A percentile compares a stretch with the other conserved stretches of the same genome.
phyloP scores from a whole-genome alignment of 148 eudicot genomes.

The Drosera capensis region DNA sequence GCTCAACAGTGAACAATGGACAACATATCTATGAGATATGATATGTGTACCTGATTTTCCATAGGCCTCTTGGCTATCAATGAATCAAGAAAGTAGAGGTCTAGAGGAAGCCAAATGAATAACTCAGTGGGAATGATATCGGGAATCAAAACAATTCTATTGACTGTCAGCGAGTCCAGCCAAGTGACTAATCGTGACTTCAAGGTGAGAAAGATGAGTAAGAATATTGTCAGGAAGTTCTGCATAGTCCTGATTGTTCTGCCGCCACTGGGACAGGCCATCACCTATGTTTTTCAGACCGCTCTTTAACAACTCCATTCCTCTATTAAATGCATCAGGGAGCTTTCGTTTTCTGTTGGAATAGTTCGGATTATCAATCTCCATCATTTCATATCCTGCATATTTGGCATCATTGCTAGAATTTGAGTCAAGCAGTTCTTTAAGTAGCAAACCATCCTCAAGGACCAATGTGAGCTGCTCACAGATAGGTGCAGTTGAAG shows the following conservation, averaged over 20 bases:
- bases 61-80: too few relatives aligned
- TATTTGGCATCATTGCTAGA: conserved; percentile 5
- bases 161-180: conserved; percentile 32
- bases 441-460: conserved; percentile 41
- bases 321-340: conserved; percentile 48
- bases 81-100: too few relatives aligned
- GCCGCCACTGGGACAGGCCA: conserved; percentile 46
- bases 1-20: too few relatives aligned
- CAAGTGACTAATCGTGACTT: conserved; percentile 39
- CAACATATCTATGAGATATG: too few relatives aligned
- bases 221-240: conserved; percentile 38
- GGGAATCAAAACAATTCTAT: too few relatives aligned
- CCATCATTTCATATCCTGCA: conserved; percentile 21
- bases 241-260: conserved; percentile 19
- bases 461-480: conserved; percentile 37
- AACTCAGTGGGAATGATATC: too few relatives aligned
- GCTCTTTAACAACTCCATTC: conserved; percentile 61
- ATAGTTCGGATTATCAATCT: conserved; percentile 20
- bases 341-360: conserved; percentile 43
- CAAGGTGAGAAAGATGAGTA: conserved; percentile 46
- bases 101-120: too few relatives aligned
- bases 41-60: too few relatives aligned
- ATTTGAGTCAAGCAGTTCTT: conserved; percentile 20
- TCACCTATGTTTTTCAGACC: conserved; percentile 64
- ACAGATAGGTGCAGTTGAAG: conserved; percentile 14